phyloP scores from a whole-genome alignment of 768 basidiomycete genomes.

The Termitomyces sp. region DNA sequence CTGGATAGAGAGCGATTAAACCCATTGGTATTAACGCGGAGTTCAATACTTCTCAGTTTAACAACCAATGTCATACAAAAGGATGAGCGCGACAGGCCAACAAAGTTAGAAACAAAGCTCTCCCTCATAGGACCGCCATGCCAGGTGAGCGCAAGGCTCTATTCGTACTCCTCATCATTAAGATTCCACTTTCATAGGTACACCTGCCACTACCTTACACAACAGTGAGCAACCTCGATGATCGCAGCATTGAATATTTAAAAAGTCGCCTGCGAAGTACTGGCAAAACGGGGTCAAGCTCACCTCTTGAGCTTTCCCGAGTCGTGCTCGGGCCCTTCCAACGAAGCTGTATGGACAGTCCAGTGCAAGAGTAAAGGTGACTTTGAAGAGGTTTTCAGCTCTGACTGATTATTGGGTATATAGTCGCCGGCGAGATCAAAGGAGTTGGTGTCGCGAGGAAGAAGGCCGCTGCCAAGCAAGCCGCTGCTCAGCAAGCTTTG shows the following conservation, averaged over 20 bases:
- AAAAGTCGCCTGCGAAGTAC: slow-evolving; percentile 17
- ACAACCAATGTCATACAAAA: slow-evolving; percentile 14
- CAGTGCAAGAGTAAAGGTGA: slow-evolving; percentile 47
- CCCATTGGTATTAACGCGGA: slow-evolving; percentile 5
- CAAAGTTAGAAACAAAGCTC: neutral
- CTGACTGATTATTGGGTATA: slow-evolving; percentile 2
- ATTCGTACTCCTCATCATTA: neutral
- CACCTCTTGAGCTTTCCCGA: slow-evolving; percentile 37
- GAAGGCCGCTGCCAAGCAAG: slow-evolving; percentile 42
- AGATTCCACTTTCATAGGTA: neutral
- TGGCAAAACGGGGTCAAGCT: slow-evolving; percentile 17
- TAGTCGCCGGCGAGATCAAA: slow-evolving; percentile 42
- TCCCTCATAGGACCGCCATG: slow-evolving; percentile 6
- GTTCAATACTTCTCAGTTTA: slow-evolving; percentile 6
- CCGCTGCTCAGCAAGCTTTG: slow-evolving; percentile 40
- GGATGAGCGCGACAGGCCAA: neutral
- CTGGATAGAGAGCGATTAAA: neutral
- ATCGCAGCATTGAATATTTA: neutral
- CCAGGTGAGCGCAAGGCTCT: slow-evolving; percentile 11
- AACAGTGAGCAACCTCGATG: slow-evolving; percentile 33
- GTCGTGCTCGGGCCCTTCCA: slow-evolving; percentile 30
- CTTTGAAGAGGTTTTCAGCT: neutral
- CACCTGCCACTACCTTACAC: slow-evolving; percentile 29
- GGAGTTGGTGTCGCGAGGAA: slow-evolving; percentile 39
- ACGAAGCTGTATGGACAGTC: slow-evolving; percentile 43